These are phyloP conservation scores for Ogataea glucozyma DNA, from an alignment of 805 yeast genomes.

Conservation along the genomic window DNA sequence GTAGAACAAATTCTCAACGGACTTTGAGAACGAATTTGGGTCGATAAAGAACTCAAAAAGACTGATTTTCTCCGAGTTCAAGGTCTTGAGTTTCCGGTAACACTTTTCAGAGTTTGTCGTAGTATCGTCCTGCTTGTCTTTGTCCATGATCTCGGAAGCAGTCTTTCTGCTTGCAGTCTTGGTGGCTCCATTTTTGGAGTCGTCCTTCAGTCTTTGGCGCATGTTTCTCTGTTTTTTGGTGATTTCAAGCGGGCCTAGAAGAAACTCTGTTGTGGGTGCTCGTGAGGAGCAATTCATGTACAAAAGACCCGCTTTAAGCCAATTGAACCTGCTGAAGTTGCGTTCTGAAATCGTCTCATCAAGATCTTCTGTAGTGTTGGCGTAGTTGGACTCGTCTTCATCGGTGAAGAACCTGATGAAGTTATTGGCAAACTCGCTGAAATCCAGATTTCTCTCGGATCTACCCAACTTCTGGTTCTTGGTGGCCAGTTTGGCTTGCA, in stretches of 20 bases:
- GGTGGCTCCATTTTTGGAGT: slow-evolving; percentile 37
- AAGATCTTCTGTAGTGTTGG: slow-evolving; percentile 19
- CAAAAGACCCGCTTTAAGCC: slow-evolving; percentile 60
- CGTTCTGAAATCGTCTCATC: slow-evolving; percentile 24
- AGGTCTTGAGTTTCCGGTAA: slow-evolving; percentile 34
- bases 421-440: slow-evolving; percentile 47
- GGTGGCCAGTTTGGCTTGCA: slow-evolving; percentile 64
- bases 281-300: slow-evolving; percentile 47
- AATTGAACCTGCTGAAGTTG: slow-evolving; percentile 44
- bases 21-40: slow-evolving; percentile 73
- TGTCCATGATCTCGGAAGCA: slow-evolving; percentile 49
- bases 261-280: slow-evolving; percentile 56
- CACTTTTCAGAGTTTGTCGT: slow-evolving; percentile 62
- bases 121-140: slow-evolving; percentile 55
- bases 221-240: slow-evolving; percentile 48
- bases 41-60: slow-evolving; percentile 69
- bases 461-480: slow-evolving; percentile 60
- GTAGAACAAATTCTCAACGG: slow-evolving; percentile 82
- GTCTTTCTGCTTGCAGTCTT: slow-evolving; percentile 58
- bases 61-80: slow-evolving; percentile 47
- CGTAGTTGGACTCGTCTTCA: slow-evolving; percentile 26
- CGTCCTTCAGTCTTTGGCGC: slow-evolving; percentile 43
- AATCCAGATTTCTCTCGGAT: slow-evolving; percentile 49
- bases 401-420: slow-evolving; percentile 37
- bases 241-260: slow-evolving; percentile 69